Evolutionary conservation across 331 rosid species (phyloP).

Genomic region (Saraca asoca): DNA sequence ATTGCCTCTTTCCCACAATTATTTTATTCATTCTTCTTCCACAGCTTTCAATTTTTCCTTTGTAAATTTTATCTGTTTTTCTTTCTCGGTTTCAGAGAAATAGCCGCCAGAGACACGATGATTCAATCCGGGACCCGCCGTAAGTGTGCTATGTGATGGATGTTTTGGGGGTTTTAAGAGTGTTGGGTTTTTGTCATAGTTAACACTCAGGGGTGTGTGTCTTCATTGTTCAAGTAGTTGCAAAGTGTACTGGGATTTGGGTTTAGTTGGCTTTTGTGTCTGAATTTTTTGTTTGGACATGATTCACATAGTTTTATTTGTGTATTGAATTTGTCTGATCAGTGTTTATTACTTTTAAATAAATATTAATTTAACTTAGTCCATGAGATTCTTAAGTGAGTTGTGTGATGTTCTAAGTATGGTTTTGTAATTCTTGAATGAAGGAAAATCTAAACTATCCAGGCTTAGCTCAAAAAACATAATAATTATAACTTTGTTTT

Average conservation of each 20-base stretch:
- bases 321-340: not conserved
- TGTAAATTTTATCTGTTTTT: not conserved
- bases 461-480: not conserved
- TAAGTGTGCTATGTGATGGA: conserved; percentile 33
- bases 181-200: not conserved
- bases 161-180: not conserved
- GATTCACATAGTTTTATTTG: not conserved
- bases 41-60: not conserved
- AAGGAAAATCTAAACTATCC: not conserved
- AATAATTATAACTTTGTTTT: not conserved
- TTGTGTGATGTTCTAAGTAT: not conserved
- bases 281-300: not conserved
- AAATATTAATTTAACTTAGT: not conserved
- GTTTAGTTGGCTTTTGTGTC: not conserved
- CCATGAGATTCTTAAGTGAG: not conserved
- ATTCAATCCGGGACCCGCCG: conserved; percentile 67
- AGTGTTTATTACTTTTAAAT: not conserved
- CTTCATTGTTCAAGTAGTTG: not conserved
- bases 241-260: not conserved
- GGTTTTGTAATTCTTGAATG: not conserved
- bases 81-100: conserved; percentile 53
- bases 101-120: conserved; percentile 64
- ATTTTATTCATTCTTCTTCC: not conserved
- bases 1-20: not conserved
- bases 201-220: not conserved